Evolutionary conservation across 257 asterid species (phyloP), one percentile per base, ranked within the genome.

Genomic region (Sherardia arvensis): DNA sequence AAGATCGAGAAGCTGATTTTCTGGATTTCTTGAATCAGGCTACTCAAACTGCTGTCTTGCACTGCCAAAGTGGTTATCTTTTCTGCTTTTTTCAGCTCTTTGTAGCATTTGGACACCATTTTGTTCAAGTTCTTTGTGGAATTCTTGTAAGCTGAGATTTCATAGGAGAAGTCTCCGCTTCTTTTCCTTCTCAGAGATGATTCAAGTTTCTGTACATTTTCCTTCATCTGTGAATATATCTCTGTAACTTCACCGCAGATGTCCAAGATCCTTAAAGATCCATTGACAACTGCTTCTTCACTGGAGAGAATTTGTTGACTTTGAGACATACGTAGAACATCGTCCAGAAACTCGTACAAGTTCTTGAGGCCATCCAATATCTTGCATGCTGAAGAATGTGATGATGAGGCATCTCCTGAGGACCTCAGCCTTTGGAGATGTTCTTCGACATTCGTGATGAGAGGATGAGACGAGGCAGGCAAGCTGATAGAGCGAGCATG

Each of bases 401-500:
- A 59, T 25, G 83, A 63, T 18, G 74, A 27, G 2, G 45, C 45
- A 36, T 11, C 45, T 36, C 27, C 27, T 22, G 60, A 22, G 9
- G 58, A 53, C 26, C 26, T 53, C 29, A 53, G 12, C 23, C 54
- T 47, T 18, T 47, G 54, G 9, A 47, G 23, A 47, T 36, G 45
- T 11, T 36, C 45, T 4, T 36, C 45, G 12, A 36, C 45, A 36
- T 36, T 36, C 3, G 45, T 36, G 45, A 36, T 47, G 54, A 47
- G 54, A 47, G 54, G 20, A 32, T 75, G 77, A 61, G 85, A 68
- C 53, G 72, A 36, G 45, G 17, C 63, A 23, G 59, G 90, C 43
- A 76, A 71, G 59, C 83, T 82, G 69, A 68, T 72, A 43, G 80
- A 74, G 56, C 80, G 74, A 49, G 66, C 47, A 60, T 79, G 85